A percentile compares a stretch with the other conserved stretches of the same genome.
phyloP scores from a whole-genome alignment of 2,329 filamentous ascomycete genomes.

The Nannizzia gypsea region DNA sequence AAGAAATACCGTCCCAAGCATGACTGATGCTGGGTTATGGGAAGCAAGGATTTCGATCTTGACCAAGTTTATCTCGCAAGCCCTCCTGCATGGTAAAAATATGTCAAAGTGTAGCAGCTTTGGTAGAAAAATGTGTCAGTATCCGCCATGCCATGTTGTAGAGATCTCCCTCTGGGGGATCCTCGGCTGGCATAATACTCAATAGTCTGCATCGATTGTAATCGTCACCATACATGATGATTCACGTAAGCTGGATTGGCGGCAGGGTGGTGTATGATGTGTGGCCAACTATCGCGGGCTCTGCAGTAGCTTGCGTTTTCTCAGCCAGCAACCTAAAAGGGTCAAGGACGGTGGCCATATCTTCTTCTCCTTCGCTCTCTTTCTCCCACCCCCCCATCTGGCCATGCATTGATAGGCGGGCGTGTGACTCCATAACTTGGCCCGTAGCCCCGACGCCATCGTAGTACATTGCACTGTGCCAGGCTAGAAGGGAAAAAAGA shows the following conservation, averaged over 20 bases:
- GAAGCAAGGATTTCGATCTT: constrained; percentile 3
- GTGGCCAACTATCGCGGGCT: background rate
- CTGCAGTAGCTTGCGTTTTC: background rate
- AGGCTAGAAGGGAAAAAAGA: background rate
- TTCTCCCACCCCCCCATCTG: too few species aligned
- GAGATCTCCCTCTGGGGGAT: background rate
- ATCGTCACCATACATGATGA: background rate
- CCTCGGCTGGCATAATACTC: background rate
- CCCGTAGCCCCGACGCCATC: background rate
- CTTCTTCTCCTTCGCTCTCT: too few species aligned
- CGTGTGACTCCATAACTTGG: background rate
- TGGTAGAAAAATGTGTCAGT: background rate
- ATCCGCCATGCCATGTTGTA: background rate
- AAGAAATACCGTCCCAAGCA: background rate
- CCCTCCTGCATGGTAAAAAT: background rate
- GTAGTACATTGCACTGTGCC: background rate
- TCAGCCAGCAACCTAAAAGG: background rate
- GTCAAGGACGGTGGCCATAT: background rate
- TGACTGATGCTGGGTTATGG: background rate
- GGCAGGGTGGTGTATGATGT: background rate
- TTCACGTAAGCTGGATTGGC: background rate
- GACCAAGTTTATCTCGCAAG: constrained; percentile 2
- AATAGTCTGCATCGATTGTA: background rate
- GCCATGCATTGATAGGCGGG: background rate
- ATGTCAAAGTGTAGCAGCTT: constrained; percentile 2